These are phyloP conservation scores for Wickerhamomyces alni DNA, from an alignment of 805 yeast genomes.

Conservation along the genomic window DNA sequence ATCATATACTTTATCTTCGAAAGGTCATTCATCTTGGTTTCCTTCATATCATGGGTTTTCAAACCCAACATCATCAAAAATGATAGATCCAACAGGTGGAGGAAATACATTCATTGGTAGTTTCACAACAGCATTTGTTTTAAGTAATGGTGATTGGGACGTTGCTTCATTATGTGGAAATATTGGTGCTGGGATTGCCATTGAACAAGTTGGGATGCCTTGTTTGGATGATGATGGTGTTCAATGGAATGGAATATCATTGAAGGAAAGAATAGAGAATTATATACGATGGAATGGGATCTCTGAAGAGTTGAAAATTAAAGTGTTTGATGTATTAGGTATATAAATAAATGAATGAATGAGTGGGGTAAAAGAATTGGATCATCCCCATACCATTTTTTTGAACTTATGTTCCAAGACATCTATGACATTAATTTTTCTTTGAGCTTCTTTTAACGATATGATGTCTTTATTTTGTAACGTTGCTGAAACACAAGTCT, in stretches of 20 bases:
- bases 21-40: constrained; percentile 35
- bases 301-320: background rate
- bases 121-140: constrained; percentile 53
- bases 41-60: constrained; percentile 57
- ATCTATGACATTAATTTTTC: constrained; percentile 27
- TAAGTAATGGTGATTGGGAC: constrained; percentile 40
- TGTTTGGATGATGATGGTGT: constrained; percentile 25
- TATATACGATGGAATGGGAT: constrained; percentile 29
- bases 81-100: constrained; percentile 91
- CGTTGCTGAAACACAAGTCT: constrained; percentile 18
- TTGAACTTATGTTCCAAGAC: constrained; percentile 30
- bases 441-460: constrained; percentile 29
- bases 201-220: constrained; percentile 80
- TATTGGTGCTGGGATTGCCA: constrained; percentile 73
- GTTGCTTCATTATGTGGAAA: constrained; percentile 63
- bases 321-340: too few species aligned
- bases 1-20: constrained; percentile 39
- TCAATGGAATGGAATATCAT: constrained; percentile 54
- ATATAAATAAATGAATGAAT: background rate
- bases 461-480: constrained; percentile 28
- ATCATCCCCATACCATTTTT: constrained; percentile 32
- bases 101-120: constrained; percentile 91
- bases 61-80: constrained; percentile 37
- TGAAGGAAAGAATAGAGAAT: constrained; percentile 32
- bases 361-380: too few species aligned